These are phyloP conservation scores for Penicillium griseofulvum DNA, from an alignment of 2,329 filamentous ascomycete genomes.

Conservation along the genomic window DNA sequence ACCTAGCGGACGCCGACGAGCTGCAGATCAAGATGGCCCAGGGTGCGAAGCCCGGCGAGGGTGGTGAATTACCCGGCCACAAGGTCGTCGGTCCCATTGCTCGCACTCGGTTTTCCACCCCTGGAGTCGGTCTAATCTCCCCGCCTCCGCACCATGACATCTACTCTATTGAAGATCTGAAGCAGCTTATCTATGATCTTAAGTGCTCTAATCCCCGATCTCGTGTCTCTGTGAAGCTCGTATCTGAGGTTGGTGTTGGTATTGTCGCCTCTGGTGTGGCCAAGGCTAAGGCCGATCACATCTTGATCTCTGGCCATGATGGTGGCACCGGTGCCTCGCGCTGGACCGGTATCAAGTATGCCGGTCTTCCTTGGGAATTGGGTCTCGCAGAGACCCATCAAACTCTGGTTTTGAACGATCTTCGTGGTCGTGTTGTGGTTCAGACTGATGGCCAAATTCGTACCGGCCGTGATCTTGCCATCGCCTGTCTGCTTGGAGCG, in stretches of 20 bases:
- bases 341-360: constrained; percentile 99
- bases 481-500: constrained; percentile 92
- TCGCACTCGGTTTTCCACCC: constrained; percentile 90
- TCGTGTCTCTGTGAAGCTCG: constrained; percentile 92
- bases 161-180: constrained; percentile 96
- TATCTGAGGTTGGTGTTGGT: constrained; percentile 94
- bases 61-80: constrained; percentile 93
- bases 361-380: constrained; percentile 92
- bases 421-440: constrained; percentile 91
- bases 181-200: constrained; percentile 95
- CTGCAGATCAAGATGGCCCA: constrained; percentile 99
- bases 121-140: constrained; percentile 92
- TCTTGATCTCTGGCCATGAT: constrained; percentile 93
- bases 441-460: constrained; percentile 94
- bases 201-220: constrained; percentile 94
- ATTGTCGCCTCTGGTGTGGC: constrained; percentile 97
- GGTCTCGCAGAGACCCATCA: constrained; percentile 97
- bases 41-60: constrained; percentile 95
- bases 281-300: constrained; percentile 96
- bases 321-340: constrained; percentile 94
- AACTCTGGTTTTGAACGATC: constrained; percentile 90
- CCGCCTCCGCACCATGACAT: constrained; percentile 97
- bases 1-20: constrained; percentile 91
- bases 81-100: constrained; percentile 95
- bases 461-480: constrained; percentile 88